These are phyloP conservation scores for Mrakia gelida DNA, from an alignment of 768 basidiomycete species.

Conservation along the genomic window DNA sequence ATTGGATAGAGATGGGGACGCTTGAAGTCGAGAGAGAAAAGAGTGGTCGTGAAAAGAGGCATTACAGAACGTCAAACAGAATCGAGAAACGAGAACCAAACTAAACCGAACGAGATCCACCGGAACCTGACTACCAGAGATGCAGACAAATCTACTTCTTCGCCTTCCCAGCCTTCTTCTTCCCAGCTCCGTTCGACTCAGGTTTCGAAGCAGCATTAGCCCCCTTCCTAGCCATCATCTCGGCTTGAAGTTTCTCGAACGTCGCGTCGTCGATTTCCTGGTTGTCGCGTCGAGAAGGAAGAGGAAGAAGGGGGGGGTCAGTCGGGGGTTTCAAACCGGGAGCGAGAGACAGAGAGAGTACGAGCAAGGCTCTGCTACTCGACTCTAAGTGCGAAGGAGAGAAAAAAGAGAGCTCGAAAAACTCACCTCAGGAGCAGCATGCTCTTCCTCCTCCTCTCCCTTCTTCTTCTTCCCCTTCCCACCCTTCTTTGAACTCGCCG, in stretches of 20 bases:
- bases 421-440: conserved; percentile 1
- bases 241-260: conserved; percentile 20
- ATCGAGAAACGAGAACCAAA: not conserved
- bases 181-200: not conserved
- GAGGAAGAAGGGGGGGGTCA: not conserved
- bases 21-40: too few relatives aligned
- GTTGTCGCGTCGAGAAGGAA: not conserved
- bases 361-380: too few relatives aligned
- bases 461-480: conserved; percentile 14
- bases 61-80: not conserved
- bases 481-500: not conserved
- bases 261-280: conserved; percentile 27
- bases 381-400: not conserved
- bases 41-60: too few relatives aligned
- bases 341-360: too few relatives aligned
- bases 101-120: too few relatives aligned
- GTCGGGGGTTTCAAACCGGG: not conserved
- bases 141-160: not conserved
- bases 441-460: conserved; percentile 7
- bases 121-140: not conserved
- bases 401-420: not conserved
- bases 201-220: not conserved
- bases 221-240: conserved; percentile 16
- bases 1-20: too few relatives aligned
- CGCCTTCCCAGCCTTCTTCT: not conserved